Conservation (phyloP, 2,329 filamentous ascomycete genomes). For the Cladosporium colombiae region DNA sequence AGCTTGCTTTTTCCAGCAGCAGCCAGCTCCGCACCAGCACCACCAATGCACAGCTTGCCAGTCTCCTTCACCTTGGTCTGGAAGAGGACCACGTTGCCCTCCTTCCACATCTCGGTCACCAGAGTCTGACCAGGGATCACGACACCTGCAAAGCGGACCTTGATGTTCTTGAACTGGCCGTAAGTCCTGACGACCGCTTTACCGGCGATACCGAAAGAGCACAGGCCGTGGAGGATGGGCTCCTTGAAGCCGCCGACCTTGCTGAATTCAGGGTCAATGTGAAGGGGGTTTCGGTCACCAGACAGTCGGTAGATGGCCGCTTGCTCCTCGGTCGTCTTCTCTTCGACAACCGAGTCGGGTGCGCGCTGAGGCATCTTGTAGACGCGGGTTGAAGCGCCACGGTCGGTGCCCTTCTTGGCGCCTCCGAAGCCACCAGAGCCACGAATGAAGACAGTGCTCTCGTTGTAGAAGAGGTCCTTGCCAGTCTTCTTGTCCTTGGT, state of each 20-base stretch:
- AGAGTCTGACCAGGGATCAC: conserved; percentile 88
- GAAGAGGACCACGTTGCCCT: conserved; percentile 76
- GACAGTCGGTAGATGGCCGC: conserved; percentile 90
- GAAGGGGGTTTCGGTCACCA: conserved; percentile 93
- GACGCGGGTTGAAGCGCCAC: conserved; percentile 75
- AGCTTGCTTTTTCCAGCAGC: conserved; percentile 52
- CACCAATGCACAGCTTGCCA: conserved; percentile 81
- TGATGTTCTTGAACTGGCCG: conserved; percentile 84
- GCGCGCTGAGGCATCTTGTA: conserved; percentile 76
- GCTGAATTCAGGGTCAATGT: conserved; percentile 92
- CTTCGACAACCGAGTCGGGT: conserved; percentile 81
- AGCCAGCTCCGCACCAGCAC: conserved; percentile 75
- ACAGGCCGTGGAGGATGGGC: conserved; percentile 95
- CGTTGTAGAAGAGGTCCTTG: conserved; percentile 95
- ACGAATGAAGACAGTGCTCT: conserved; percentile 87
- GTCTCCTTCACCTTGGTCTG: conserved; percentile 90
- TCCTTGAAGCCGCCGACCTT: conserved; percentile 93
- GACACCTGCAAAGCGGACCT: conserved; percentile 84
- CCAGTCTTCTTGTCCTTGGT: conserved; percentile 83
- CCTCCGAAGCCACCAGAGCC: conserved; percentile 91
- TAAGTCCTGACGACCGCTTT: conserved; percentile 87
- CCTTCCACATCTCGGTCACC: conserved; percentile 92
- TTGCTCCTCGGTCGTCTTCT: conserved; percentile 85
- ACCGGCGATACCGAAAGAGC: conserved; percentile 86
- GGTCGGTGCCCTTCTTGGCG: conserved; percentile 71